Evolutionary conservation across 208 protist genomes (phyloP).

Genomic region (Trypanosoma cruzi): DNA sequence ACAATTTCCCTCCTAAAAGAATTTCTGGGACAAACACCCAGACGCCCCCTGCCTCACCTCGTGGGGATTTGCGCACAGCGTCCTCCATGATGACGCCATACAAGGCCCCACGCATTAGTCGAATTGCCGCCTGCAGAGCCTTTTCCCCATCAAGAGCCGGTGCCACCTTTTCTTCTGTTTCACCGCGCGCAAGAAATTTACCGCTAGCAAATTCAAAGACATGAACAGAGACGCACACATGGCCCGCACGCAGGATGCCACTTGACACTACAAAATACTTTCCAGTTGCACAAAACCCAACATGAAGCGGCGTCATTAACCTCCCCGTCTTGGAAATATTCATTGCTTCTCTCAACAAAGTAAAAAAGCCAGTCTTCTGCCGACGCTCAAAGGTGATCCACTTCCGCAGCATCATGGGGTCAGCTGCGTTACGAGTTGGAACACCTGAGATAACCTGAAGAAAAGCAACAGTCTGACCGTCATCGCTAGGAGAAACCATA

Average conservation of each 20-base stretch:
- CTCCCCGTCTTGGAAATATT: neutral
- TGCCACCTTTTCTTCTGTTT: conserved; percentile 23
- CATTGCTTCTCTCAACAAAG: conserved; percentile 41
- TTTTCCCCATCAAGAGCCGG: conserved; percentile 15
- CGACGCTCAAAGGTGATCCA: conserved; percentile 65
- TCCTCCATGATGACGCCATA: conserved; percentile 26
- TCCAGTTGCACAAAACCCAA: conserved; percentile 44
- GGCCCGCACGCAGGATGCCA: conserved; percentile 2
- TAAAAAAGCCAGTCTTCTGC: conserved; percentile 63
- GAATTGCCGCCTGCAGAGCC: conserved; percentile 3
- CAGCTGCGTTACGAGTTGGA: conserved; percentile 29
- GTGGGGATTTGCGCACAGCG: conserved; percentile 2
- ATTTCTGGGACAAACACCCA: conserved; percentile 36
- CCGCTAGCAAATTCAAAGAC: conserved; percentile 53
- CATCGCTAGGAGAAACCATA: conserved; percentile 14
- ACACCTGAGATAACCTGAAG: conserved; percentile 56
- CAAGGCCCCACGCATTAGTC: conserved; percentile 10
- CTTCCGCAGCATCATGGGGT: conserved; percentile 41
- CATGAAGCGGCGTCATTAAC: conserved; percentile 35
- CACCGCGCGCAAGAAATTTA: conserved; percentile 30
- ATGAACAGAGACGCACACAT: conserved; percentile 39
- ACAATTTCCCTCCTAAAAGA: neutral
- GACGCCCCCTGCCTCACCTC: conserved; percentile 7
- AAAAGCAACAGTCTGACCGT: conserved; percentile 21
- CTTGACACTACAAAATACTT: conserved; percentile 55